Base-by-base conservation (phyloP, 768 basidiomycete genomes). In the Suillus lakei region DNA sequence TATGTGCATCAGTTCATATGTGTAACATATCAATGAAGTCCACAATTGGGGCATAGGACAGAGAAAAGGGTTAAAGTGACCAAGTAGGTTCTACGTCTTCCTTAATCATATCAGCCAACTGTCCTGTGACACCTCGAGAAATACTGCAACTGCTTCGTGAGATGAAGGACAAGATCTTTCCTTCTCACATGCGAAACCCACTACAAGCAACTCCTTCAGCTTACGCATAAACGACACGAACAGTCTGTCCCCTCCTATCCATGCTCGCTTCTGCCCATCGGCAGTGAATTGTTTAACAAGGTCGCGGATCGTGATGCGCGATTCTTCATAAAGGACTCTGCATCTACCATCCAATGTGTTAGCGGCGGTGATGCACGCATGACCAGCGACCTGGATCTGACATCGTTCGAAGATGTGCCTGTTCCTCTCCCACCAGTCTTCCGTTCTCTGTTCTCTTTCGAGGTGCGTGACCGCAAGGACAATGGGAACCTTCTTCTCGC, bases 391-490 rank as follows among this genome's bases (percentile, higher is more conserved):
- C 41, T 71, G 69, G 4, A 55, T 26, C 54, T 79, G 68, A 1
- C 55, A 63, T 2, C 43, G 16, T 56, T 68, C 63, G 36, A 78
- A 70, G 23, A n/a, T 67, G 46, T 38, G 64, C 60, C n/a, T n/a
- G 32, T 78, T 76, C 36, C 72, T 68, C 3, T 36, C 30, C 78
- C 77, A 78, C 77, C 78, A 78, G 8, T 61, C 63, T 23, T 78
- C 75, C 77, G 77, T 78, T 46, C 58, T 50, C 1, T 2, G 32
- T 39, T 78, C 77, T 2, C 73, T 64, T 60, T 81, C 81, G 6
- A 83, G 73, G 30, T 81, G 77, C 0, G 80, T 83, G 12, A 83
- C 66, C 28, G 75, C 79, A 21, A 83, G 61, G 3, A 79, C 73
- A 41, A 78, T 75, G 23, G 82, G 82, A 15, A 82, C 82, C n/a